Percentiles rank a stretch among this genome's conserved stretches.
These are phyloP conservation scores for Crithidia fasciculata DNA, from an alignment of 208 protist species.

Conservation along the genomic window DNA sequence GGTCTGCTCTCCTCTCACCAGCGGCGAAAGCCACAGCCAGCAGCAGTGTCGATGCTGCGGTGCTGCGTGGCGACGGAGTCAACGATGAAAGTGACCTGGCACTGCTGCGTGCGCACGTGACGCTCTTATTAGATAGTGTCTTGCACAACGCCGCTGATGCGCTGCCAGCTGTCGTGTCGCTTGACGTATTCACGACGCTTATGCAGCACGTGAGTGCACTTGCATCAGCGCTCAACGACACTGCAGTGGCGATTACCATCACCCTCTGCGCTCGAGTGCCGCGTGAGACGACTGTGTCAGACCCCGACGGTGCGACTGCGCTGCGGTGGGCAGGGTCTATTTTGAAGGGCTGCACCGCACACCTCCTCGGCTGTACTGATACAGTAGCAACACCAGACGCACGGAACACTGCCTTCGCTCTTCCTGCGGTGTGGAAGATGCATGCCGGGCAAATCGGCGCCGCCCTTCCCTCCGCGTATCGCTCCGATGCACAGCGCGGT, in stretches of 20 bases:
- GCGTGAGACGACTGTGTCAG: neutral
- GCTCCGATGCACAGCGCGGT: too few relatives aligned
- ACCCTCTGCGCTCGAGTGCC: conserved; percentile 10
- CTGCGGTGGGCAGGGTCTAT: neutral
- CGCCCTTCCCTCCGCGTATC: neutral
- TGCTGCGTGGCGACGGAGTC: too few relatives aligned
- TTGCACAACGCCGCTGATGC: neutral
- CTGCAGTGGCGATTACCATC: conserved; percentile 23
- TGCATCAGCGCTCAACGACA: conserved; percentile 9
- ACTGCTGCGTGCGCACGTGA: too few relatives aligned
- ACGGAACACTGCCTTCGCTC: neutral
- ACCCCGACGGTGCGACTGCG: neutral
- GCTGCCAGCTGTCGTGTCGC: conserved; percentile 7
- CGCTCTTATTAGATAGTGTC: too few relatives aligned
- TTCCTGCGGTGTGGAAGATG: neutral
- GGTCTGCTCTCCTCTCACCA: neutral
- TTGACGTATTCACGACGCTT: conserved; percentile 18
- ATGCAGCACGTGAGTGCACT: conserved; percentile 19
- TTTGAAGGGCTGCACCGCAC: neutral
- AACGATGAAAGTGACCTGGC: too few relatives aligned
- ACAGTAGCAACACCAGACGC: too few relatives aligned
- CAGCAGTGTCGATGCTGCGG: too few relatives aligned
- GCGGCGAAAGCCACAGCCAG: neutral
- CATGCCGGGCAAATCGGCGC: neutral
- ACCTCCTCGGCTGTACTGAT: neutral